Percentiles rank a stretch among this genome's conserved stretches.
These are phyloP conservation scores for Aspergillus texensis DNA, from an alignment of 2,329 filamentous ascomycete species.

Conservation along the genomic window DNA sequence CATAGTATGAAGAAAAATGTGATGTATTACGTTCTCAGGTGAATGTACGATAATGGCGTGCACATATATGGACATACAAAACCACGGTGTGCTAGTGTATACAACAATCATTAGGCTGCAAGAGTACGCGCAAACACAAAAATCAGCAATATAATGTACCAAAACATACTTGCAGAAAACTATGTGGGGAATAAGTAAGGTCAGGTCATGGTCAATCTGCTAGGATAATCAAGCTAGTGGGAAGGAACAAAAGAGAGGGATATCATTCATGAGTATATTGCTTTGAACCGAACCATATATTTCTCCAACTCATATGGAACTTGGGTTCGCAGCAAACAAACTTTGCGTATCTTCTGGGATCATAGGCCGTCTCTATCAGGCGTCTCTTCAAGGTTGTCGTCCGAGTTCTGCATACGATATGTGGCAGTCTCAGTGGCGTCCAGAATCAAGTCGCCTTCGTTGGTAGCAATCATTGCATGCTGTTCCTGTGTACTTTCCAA, in stretches of 20 bases:
- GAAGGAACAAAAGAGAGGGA: conserved; percentile 14
- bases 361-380: conserved; percentile 29
- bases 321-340: background rate
- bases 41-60: background rate
- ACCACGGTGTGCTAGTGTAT: background rate
- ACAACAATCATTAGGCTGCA: background rate
- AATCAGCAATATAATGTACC: conserved; percentile 21
- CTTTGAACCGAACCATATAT: conserved; percentile 5
- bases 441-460: conserved; percentile 36
- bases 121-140: background rate
- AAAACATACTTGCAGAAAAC: conserved; percentile 34
- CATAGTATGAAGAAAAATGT: background rate
- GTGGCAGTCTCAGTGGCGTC: conserved; percentile 31
- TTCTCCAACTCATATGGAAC: background rate
- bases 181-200: conserved; percentile 39
- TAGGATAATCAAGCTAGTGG: conserved; percentile 12
- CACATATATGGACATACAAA: background rate
- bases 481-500: conserved; percentile 40
- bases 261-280: conserved; percentile 13
- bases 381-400: conserved; percentile 52
- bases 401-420: conserved; percentile 47
- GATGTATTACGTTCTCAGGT: background rate
- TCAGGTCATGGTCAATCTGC: conserved; percentile 22
- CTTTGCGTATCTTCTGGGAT: conserved; percentile 6
- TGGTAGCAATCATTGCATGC: conserved; percentile 35